Percentiles rank a stretch among this genome's conserved stretches.
Evolutionary conservation across 108 stramenopile species (phyloP).

Genomic region (Skeletonema menzelii): DNA sequence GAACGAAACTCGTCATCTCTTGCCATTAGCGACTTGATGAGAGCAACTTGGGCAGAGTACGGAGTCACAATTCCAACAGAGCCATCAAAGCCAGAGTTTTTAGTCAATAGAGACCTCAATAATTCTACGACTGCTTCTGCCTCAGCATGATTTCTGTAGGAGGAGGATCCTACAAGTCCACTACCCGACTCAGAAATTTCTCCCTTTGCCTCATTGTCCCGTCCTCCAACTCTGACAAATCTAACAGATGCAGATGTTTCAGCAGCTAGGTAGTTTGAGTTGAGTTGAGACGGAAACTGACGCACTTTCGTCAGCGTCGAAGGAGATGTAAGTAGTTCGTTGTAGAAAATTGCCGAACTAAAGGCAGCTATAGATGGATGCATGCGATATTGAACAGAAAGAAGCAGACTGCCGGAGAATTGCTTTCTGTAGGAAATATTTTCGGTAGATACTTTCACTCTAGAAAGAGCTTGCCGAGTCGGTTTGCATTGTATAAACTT

Average conservation of each 20-base stretch:
- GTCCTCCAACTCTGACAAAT: constrained; percentile 72
- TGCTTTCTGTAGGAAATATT: constrained; percentile 68
- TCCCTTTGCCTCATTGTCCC: constrained; percentile 67
- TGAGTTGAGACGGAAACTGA: constrained; percentile 51
- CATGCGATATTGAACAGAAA: constrained; percentile 95
- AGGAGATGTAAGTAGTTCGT: constrained; percentile 74
- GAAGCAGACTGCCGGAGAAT: constrained; percentile 84
- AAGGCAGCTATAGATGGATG: constrained; percentile 95
- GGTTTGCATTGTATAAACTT: constrained; percentile 67
- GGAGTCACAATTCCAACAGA: constrained; percentile 95
- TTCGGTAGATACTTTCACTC: constrained; percentile 1
- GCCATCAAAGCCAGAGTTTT: constrained; percentile 34
- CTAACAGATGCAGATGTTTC: constrained; percentile 54
- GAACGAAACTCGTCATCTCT: constrained; percentile 49
- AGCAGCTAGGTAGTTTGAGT: constrained; percentile 39
- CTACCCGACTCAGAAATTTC: constrained; percentile 26
- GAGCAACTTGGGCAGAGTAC: constrained; percentile 93
- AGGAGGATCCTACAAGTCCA: constrained; percentile 7
- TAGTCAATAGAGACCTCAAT: constrained; percentile 47
- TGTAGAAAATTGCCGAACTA: constrained; percentile 87
- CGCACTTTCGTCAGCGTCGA: constrained; percentile 47
- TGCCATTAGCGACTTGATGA: constrained; percentile 75
- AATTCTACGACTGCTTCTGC: constrained; percentile 57
- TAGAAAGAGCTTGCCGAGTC: constrained; percentile 68
- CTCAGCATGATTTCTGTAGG: constrained; percentile 71